A percentile compares a stretch with the other conserved stretches of the same genome.
phyloP scores from a whole-genome alignment of 768 basidiomycete genomes.

The Russula ochroleuca region DNA sequence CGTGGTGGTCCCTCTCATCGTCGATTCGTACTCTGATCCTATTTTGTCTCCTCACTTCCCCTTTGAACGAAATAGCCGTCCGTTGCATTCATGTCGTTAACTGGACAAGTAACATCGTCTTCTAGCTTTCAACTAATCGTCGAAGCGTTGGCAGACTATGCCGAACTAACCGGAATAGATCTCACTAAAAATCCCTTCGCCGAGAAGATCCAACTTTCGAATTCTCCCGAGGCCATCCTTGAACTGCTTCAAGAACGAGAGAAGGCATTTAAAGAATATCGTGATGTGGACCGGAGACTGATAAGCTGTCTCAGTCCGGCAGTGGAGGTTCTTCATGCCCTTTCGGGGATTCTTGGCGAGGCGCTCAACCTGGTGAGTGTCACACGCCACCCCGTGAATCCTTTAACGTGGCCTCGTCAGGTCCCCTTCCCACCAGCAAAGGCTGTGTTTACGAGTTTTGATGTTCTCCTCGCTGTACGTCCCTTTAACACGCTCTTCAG shows the following conservation, averaged over 20 bases:
- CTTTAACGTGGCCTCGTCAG: too few relatives aligned
- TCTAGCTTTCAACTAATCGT: slow-evolving; percentile 1
- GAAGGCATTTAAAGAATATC: slow-evolving; percentile 5
- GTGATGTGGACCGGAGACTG: background rate
- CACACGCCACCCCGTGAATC: too few relatives aligned
- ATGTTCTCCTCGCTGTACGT: too few relatives aligned
- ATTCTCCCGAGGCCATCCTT: background rate
- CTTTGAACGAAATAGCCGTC: background rate
- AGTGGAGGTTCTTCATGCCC: background rate
- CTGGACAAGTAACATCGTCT: background rate
- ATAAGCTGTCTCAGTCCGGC: slow-evolving; percentile 1
- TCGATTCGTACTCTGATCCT: too few relatives aligned
- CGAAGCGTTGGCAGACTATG: background rate
- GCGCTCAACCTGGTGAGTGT: too few relatives aligned
- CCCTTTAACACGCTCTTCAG: too few relatives aligned
- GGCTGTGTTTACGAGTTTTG: too few relatives aligned
- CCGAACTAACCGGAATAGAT: slow-evolving; percentile 2
- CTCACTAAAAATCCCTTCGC: slow-evolving; percentile 3
- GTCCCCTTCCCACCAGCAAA: too few relatives aligned
- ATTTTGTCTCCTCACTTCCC: background rate
- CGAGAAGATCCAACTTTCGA: background rate
- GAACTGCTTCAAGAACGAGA: too few relatives aligned
- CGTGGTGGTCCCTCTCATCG: too few relatives aligned
- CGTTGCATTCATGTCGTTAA: too few relatives aligned
- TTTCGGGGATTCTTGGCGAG: background rate